Evolutionary conservation across 306 rosid species (phyloP), one percentile per base, ranked within the genome.

Genomic region (Prunus dulcis): DNA sequence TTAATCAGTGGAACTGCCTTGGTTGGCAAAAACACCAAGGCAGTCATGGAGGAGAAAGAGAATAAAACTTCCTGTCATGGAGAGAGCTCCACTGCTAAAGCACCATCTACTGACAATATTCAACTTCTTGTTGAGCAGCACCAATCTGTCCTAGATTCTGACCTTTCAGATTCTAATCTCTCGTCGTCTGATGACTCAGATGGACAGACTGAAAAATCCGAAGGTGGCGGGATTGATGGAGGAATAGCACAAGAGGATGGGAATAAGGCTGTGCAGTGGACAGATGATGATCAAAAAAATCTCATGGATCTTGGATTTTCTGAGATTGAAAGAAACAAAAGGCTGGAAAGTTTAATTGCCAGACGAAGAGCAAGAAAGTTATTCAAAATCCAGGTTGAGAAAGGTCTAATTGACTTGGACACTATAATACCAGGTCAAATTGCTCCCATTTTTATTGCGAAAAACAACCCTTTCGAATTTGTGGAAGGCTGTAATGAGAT

Each of bases 271-370:
- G 79, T 95, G 67, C 89, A 89, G 80, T 95, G 98, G 98, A 89
- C 95, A 22, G 93, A 89, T 4, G 89, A 92, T 76, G 99, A 95
- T 81, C 91, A 91, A 32, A 87, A 81, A 20, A 95, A 90, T 60
- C 82, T 92, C 1, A 77, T 83, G 89, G 91, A 92, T 82, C 88
- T 95, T 63, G 97, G 99, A 20, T 50, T 83, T 55, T 90, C 93
- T 0, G 99, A 95, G 88, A 88, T 91, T 22, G 98, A 95, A 66
- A 85, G 98, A 45, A 95, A 92, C 76, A 88, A 25, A 62, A 91
- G 96, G 75, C 57, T 95, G 43, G 99, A 95, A 72, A 88, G 84
- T 75, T 88, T 95, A 5, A 87, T 96, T 47, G 91, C 93, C 6
- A 89, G 87, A 83, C 84, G 99, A 76, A 91, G 85, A 75, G 91